Evolutionary conservation across 73 alveolate species (phyloP).

Genomic region (Tetrahymena thermophila): DNA sequence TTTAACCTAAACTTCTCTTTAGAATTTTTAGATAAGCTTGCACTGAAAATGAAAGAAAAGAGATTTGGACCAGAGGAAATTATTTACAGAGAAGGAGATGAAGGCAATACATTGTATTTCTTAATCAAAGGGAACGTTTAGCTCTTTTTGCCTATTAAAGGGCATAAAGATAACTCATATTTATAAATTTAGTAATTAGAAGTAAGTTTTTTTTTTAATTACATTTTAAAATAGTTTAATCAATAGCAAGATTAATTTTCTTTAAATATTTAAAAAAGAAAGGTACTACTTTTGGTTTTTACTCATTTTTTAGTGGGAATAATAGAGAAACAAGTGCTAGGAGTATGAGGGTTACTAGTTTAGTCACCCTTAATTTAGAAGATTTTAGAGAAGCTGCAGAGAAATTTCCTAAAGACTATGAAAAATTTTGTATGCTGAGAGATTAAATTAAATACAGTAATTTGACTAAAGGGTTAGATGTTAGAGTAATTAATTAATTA

Average conservation of each 20-base stretch:
- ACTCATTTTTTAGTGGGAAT: neutral
- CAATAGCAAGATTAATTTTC: neutral
- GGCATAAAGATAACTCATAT: neutral
- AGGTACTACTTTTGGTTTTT: neutral
- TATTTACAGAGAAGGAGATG: neutral
- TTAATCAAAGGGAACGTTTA: neutral
- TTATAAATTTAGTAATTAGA: neutral
- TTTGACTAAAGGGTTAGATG: neutral
- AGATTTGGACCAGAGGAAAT: neutral
- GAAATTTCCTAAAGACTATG: neutral
- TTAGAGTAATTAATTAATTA: neutral
- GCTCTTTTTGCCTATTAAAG: neutral
- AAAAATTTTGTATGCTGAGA: neutral
- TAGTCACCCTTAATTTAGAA: neutral
- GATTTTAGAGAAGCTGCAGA: neutral
- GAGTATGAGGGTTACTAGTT: neutral
- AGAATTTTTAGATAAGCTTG: neutral
- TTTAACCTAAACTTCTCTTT: constrained; percentile 3
- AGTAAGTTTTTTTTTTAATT: neutral
- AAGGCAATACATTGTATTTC: neutral
- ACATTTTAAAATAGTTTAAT: neutral
- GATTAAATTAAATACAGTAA: neutral
- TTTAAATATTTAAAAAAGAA: neutral
- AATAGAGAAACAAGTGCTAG: neutral
- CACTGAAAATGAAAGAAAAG: neutral